These are phyloP conservation scores for Hanseniaspora valbyensis DNA, from an alignment of 805 yeast genomes.

Conservation along the genomic window DNA sequence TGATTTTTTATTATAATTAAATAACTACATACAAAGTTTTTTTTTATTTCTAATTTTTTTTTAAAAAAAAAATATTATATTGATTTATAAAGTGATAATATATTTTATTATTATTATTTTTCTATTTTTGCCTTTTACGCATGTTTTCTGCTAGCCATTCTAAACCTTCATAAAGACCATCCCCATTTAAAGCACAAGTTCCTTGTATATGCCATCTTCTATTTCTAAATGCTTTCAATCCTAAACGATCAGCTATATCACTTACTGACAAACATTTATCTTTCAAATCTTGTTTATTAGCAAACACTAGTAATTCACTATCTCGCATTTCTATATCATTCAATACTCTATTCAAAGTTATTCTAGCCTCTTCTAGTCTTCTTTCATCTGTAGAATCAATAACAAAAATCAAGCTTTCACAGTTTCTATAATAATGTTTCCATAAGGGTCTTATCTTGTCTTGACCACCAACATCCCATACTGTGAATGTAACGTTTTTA, in stretches of 20 bases:
- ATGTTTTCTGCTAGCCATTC: slow-evolving; percentile 72
- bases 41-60: no score
- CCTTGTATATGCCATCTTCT: slow-evolving; percentile 95
- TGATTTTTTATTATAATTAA: no score
- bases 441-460: slow-evolving; percentile 89
- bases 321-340: slow-evolving; percentile 90
- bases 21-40: no score
- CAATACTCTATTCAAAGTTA: slow-evolving; percentile 85
- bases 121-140: slow-evolving; percentile 41
- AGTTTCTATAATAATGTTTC: slow-evolving; percentile 92
- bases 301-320: slow-evolving; percentile 77
- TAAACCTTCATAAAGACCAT: slow-evolving; percentile 84
- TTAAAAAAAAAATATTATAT: no score
- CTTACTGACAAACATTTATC: slow-evolving; percentile 81
- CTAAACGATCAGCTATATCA: slow-evolving; percentile 82
- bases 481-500: slow-evolving; percentile 81
- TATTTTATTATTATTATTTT: not conserved
- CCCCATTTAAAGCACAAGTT: slow-evolving; percentile 92
- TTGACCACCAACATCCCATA: slow-evolving; percentile 97
- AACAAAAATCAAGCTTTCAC: slow-evolving; percentile 87
- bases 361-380: slow-evolving; percentile 86
- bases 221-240: slow-evolving; percentile 81
- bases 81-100: not conserved
- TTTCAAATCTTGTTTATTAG: slow-evolving; percentile 90
- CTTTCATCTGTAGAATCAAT: slow-evolving; percentile 90